Percentiles rank a stretch among this genome's conserved stretches.
Evolutionary conservation across 1,284 basidiomycete species (phyloP).

Genomic region (Coniophora puteana): DNA sequence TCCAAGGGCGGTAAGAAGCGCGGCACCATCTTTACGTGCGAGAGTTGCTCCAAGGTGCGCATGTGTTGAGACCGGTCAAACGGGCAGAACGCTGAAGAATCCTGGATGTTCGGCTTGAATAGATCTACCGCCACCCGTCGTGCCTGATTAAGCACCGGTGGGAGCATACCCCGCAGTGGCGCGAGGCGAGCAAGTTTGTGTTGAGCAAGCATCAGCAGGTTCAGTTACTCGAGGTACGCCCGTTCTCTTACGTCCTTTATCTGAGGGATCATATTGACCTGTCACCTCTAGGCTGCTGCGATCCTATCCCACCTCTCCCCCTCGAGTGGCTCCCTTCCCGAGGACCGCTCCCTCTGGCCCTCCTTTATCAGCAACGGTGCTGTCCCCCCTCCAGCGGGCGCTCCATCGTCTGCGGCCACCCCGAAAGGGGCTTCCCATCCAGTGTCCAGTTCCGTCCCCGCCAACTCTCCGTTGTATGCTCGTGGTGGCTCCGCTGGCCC

Average conservation of each 20-base stretch:
- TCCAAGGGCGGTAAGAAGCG: conserved; percentile 63
- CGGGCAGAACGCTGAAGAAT: conserved; percentile 13
- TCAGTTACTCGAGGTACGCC: conserved; percentile 84
- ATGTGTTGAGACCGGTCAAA: conserved; percentile 7
- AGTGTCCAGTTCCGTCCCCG: conserved; percentile 42
- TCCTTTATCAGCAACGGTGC: conserved; percentile 70
- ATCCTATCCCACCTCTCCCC: conserved; percentile 85
- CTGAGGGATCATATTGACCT: conserved; percentile 9
- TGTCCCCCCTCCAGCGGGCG: conserved; percentile 49
- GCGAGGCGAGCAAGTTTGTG: conserved; percentile 90
- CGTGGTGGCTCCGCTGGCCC: conserved; percentile 45
- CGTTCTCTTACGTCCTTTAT: conserved; percentile 5
- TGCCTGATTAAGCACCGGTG: conserved; percentile 96
- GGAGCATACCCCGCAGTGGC: conserved; percentile 98
- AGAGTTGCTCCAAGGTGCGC: conserved; percentile 85
- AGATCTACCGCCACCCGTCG: conserved; percentile 93
- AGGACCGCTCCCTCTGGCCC: conserved; percentile 88
- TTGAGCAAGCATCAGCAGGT: conserved; percentile 98
- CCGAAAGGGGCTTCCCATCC: conserved; percentile 21
- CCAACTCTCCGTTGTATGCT: conserved; percentile 17
- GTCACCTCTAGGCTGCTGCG: conserved; percentile 71
- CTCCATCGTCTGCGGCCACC: conserved; percentile 18
- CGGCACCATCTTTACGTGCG: conserved; percentile 86
- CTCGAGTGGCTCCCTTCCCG: conserved; percentile 75
- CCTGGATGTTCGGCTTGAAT: too few species aligned